Evolutionary conservation across 306 rosid species (phyloP), one percentile per base, ranked within the genome.

Genomic region (Potentilla sterilis): DNA sequence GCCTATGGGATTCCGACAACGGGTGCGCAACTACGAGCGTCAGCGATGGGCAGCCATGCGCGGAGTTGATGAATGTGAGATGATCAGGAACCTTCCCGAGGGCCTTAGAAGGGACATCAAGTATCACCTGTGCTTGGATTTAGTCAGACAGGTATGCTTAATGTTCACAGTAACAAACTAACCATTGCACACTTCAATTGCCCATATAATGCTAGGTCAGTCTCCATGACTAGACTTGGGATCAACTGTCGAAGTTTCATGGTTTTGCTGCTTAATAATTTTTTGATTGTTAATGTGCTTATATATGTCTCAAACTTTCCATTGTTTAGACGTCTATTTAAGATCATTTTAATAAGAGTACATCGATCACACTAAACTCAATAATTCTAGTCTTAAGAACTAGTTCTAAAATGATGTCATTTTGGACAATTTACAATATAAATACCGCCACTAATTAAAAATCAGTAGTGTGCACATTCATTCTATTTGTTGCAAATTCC

Each of bases 21-120:
- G 97, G 1, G 98, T 95, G 65, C 89, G 96, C 1, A 92, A 79
- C 88, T 95, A 89, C 28, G 98, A 95, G 83, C 80, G 97, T 18
- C 97, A 92, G 42, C 77, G 89, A 11, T 95, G 97, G 98, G 97
- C 98, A 0, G 96, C 98, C 0, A 92, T 76, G 91, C 97, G 97
- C 0, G 97, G 98, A 0, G 98, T 95, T 1, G 98, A 95, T 49
- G 98, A 95, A 58, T 89, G 87, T 58, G 85, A 95, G 78, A 87
- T 95, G 85, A 92, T 86, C 8, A 79, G 83, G 67, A 90, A 92
- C 72, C 92, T 95, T 11, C 97, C 98, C 0, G 97, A 95, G 81
- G 97, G 97, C 18, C 93, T 95, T 2, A 76, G 98, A 51, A 82
- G 96, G 77, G 98, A 95, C 82, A 95, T 95, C 85, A 95, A 92